A percentile compares a stretch with the other conserved stretches of the same genome.
Conservation (phyloP, 306 rosid genomes). For the Gynostemma pentaphyllum region DNA sequence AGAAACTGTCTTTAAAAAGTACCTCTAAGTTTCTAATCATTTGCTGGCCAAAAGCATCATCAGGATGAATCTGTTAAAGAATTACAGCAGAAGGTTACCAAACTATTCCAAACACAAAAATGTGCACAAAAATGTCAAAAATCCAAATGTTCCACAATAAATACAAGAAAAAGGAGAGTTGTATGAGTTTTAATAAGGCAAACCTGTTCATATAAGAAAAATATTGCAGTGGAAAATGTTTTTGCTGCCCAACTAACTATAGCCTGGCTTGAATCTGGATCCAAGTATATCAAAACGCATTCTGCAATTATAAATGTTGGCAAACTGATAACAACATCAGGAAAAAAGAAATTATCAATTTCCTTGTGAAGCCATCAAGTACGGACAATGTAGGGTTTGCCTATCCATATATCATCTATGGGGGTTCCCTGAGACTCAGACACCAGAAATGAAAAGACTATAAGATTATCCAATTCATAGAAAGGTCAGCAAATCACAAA, state of each 20-base stretch:
- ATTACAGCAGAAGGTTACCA: constrained; percentile 14
- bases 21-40: constrained; percentile 96
- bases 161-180: not conserved
- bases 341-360: constrained; percentile 27
- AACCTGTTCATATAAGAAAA: constrained; percentile 97
- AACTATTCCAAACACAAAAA: constrained; percentile 5
- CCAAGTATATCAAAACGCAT: constrained; percentile 93
- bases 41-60: constrained; percentile 95
- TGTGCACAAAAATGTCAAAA: not conserved
- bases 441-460: not conserved
- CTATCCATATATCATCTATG: not conserved
- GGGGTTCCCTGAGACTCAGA: not conserved
- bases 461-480: not conserved
- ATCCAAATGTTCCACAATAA: not conserved
- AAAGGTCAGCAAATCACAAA: not conserved
- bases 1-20: constrained; percentile 1
- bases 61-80: constrained; percentile 69
- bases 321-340: constrained; percentile 85
- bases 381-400: not conserved
- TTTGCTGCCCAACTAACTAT: constrained; percentile 83
- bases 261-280: constrained; percentile 67
- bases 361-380: constrained; percentile 7
- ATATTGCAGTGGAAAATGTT: constrained; percentile 60
- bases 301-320: constrained; percentile 99
- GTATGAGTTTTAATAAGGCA: constrained; percentile 11